A percentile compares a stretch with the other conserved stretches of the same genome.
phyloP scores from a whole-genome alignment of 306 rosid genomes.

The Pterocarpus santalinus region DNA sequence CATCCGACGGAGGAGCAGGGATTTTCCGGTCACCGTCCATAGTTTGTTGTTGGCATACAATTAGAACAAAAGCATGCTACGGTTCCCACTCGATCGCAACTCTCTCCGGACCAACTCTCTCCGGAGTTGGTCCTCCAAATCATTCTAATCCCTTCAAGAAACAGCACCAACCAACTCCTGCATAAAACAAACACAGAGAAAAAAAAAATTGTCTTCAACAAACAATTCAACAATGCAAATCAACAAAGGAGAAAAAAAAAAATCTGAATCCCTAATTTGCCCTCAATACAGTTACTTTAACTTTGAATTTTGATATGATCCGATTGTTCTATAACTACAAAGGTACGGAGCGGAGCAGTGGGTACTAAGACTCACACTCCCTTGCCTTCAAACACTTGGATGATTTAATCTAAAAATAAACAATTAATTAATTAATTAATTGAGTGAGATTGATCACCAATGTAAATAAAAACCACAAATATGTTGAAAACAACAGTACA shows the following conservation, averaged over 20 bases:
- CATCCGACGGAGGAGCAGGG: conserved; percentile 67
- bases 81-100: conserved; percentile 56
- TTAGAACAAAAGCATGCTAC: conserved; percentile 57
- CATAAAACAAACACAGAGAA: conserved; percentile 29
- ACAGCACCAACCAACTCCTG: conserved; percentile 50
- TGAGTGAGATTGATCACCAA: not conserved
- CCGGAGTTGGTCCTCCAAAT: conserved; percentile 60
- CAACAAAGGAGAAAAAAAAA: not conserved
- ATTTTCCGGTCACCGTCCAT: conserved; percentile 71
- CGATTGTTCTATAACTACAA: not conserved
- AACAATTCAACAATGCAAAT: not conserved
- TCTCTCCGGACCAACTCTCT: conserved; percentile 33
- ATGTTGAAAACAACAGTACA: not conserved
- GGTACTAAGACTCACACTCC: not conserved
- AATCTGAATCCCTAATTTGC: not conserved
- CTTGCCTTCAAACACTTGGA: not conserved
- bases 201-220: conserved; percentile 15
- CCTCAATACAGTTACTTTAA: not conserved
- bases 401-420: not conserved
- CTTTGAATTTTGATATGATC: not conserved
- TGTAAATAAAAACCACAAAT: not conserved
- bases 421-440: not conserved
- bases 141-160: conserved; percentile 64
- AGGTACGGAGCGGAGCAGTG: not conserved
- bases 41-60: conserved; percentile 53